Percentiles rank a stretch among this genome's conserved stretches.
phyloP scores from a whole-genome alignment of 352 stramenopile genomes.

The Nothophytophthora sp. region DNA sequence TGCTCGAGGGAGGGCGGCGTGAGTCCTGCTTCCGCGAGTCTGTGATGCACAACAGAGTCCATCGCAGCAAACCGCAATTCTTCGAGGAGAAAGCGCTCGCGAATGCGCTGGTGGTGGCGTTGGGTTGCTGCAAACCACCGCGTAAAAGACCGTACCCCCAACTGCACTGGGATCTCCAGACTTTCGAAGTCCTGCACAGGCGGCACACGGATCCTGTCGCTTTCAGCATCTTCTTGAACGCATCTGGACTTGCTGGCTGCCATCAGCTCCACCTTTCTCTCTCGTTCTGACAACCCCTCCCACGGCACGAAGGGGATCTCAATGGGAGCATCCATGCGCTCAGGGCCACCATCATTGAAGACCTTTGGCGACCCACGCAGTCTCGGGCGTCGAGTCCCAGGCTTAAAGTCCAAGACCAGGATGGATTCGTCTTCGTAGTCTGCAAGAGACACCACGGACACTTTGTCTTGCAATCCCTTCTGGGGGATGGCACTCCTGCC shows the following conservation, averaged over 20 bases:
- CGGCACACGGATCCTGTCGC: conserved; percentile 43
- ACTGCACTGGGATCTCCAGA: conserved; percentile 42
- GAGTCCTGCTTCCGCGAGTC: conserved; percentile 33
- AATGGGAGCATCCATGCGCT: conserved; percentile 8
- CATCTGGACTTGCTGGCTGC: conserved; percentile 54
- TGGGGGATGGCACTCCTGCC: conserved; percentile 5
- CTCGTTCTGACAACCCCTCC: conserved; percentile 36
- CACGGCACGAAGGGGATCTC: conserved; percentile 37
- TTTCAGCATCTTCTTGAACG: conserved; percentile 35
- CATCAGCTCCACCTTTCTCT: conserved; percentile 55
- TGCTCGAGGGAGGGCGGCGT: conserved; percentile 21
- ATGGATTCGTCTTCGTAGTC: conserved; percentile 46
- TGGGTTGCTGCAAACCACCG: conserved; percentile 56
- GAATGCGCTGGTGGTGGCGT: conserved; percentile 43
- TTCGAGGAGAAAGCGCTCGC: conserved; percentile 56
- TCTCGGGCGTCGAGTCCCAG: conserved; percentile 14
- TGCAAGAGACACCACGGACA: conserved; percentile 47
- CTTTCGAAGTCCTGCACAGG: conserved; percentile 46
- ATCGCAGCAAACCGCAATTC: conserved; percentile 57
- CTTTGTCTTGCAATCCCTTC: conserved; percentile 35
- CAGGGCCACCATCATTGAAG: conserved; percentile 1
- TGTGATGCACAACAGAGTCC: conserved; percentile 38
- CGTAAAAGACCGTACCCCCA: conserved; percentile 48
- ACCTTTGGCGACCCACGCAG: conserved; percentile 1
- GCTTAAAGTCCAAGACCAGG: conserved; percentile 45